These are phyloP conservation scores for Ceratobasidium sp. DNA, from an alignment of 1,284 basidiomycete genomes.

Conservation along the genomic window DNA sequence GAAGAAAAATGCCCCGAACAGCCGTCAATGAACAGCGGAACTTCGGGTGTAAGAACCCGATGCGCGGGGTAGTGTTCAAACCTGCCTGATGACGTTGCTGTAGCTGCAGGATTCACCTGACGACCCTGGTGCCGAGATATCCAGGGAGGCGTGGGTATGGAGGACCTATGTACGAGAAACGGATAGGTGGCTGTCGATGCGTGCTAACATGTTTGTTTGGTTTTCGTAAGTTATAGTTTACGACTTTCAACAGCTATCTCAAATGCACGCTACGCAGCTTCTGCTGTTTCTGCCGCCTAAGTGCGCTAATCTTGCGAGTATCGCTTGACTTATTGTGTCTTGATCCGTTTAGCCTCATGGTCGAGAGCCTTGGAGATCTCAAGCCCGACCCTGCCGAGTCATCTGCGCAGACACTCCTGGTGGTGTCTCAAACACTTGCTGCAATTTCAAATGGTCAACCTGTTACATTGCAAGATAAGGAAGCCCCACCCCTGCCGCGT, in stretches of 20 bases:
- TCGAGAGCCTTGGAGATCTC: constrained; percentile 9
- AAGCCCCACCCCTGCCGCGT: background rate
- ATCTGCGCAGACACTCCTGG: background rate
- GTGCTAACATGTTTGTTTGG: background rate
- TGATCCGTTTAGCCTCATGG: background rate
- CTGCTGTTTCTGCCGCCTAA: background rate
- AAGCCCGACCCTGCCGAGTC: constrained; percentile 14
- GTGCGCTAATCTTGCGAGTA: background rate
- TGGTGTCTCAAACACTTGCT: background rate
- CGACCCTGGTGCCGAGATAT: too few species aligned
- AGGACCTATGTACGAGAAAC: background rate
- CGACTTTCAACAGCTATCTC: background rate
- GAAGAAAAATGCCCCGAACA: too few species aligned
- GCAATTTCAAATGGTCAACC: background rate
- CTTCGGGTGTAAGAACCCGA: too few species aligned
- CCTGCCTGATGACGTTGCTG: background rate
- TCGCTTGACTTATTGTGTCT: background rate
- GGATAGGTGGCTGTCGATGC: background rate
- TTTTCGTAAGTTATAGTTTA: background rate
- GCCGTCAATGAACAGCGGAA: too few species aligned
- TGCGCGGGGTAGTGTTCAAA: background rate
- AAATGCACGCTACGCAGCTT: background rate
- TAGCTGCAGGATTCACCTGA: too few species aligned
- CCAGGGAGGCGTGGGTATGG: background rate
- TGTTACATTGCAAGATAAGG: background rate